Evolutionary conservation across 2,329 filamentous ascomycete species (phyloP).

Genomic region (Apiospora phragmitis): DNA sequence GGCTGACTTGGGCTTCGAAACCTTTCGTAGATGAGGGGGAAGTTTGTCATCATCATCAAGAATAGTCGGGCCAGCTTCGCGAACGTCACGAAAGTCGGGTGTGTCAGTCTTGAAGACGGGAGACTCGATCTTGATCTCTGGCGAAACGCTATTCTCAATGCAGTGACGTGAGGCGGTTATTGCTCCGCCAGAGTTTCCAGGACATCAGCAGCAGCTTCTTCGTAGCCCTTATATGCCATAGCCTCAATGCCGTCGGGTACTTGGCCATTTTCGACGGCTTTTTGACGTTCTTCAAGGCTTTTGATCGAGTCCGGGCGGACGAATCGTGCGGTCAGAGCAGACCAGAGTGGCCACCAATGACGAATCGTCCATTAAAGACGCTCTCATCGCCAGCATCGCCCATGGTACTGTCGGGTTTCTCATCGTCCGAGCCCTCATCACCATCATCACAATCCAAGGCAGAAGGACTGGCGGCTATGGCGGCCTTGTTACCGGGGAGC

Average conservation of each 20-base stretch:
- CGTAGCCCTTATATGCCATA: conserved; percentile 31
- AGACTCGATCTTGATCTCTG: not conserved
- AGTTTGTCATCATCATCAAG: not conserved
- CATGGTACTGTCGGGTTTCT: too few relatives aligned
- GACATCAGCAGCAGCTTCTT: not conserved
- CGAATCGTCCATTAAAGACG: too few relatives aligned
- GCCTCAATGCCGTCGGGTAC: conserved; percentile 32
- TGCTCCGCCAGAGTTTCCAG: not conserved
- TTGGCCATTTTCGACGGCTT: conserved; percentile 31
- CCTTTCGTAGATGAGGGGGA: not conserved
- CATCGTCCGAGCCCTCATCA: too few relatives aligned
- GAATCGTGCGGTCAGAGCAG: conserved; percentile 57
- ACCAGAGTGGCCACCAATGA: too few relatives aligned
- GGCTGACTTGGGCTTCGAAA: not conserved
- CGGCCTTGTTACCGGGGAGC: too few relatives aligned
- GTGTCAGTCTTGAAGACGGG: not conserved
- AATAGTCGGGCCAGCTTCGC: not conserved
- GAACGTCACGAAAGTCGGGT: not conserved
- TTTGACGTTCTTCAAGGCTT: conserved; percentile 23
- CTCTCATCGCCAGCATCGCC: too few relatives aligned
- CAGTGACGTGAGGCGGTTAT: not conserved
- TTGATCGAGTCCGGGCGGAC: conserved; percentile 46
- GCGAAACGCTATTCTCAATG: not conserved
- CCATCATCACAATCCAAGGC: too few relatives aligned
- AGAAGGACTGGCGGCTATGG: too few relatives aligned